A percentile compares a stretch with the other conserved stretches of the same genome.
These are phyloP conservation scores for Blastobotrys persicus DNA, from an alignment of 1,139 yeast species.

Conservation along the genomic window DNA sequence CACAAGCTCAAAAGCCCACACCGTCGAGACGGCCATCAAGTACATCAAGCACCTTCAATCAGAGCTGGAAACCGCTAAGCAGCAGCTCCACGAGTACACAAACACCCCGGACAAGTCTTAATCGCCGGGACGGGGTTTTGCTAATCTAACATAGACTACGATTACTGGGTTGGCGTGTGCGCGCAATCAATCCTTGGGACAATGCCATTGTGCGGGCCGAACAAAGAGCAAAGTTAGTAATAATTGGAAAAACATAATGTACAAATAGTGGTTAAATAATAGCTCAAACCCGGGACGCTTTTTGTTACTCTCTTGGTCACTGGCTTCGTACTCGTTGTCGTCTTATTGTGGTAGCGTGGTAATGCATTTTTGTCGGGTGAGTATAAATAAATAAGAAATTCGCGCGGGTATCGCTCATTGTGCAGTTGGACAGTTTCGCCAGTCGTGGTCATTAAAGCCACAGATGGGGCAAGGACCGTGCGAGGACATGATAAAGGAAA, in stretches of 20 bases:
- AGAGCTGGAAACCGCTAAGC: conserved; percentile 44
- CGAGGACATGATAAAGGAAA: neutral
- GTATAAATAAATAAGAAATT: neutral
- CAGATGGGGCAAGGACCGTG: conserved; percentile 14
- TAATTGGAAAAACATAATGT: neutral
- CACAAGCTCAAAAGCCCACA: conserved; percentile 82
- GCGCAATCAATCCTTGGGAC: no score
- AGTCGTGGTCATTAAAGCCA: conserved; percentile 13
- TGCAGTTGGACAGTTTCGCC: conserved; percentile 13
- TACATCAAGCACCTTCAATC: conserved; percentile 56
- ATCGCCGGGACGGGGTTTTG: no score
- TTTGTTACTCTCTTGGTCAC: neutral
- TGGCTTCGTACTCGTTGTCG: neutral
- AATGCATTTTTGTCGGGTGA: neutral
- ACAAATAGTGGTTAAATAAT: neutral
- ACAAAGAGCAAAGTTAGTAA: neutral
- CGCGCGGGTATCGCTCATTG: no score
- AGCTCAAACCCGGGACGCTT: neutral
- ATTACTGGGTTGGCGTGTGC: neutral
- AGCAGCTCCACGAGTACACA: conserved; percentile 22
- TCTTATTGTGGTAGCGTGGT: neutral
- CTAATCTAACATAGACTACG: no score
- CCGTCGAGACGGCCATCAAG: conserved; percentile 82
- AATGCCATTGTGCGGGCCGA: conserved; percentile 6
- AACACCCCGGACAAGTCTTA: no score